Evolutionary conservation across 352 stramenopile species (phyloP).

Genomic region (Phytophthora aleatoria): DNA sequence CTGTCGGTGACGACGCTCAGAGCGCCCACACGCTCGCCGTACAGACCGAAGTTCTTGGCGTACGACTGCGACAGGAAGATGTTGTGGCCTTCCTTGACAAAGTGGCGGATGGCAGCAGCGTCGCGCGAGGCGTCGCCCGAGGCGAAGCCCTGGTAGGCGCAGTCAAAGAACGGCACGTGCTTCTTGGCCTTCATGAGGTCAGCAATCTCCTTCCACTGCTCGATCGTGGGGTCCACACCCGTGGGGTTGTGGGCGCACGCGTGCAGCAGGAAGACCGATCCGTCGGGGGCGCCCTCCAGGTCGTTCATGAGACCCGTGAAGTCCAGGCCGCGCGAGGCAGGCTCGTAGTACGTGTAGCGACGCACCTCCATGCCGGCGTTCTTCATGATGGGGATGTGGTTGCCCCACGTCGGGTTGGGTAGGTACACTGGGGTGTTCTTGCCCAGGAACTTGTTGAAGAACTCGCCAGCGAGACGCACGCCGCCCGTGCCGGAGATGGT

Average conservation of each 20-base stretch:
- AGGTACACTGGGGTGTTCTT: slow-evolving; percentile 95
- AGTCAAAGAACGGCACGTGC: slow-evolving; percentile 99
- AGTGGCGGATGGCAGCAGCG: slow-evolving; percentile 95
- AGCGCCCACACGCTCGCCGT: slow-evolving; percentile 98
- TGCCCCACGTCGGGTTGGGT: slow-evolving; percentile 99
- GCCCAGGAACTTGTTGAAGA: slow-evolving; percentile 92
- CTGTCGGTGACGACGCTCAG: slow-evolving; percentile 94
- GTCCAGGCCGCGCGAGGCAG: slow-evolving; percentile 88
- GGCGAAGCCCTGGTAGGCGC: slow-evolving; percentile 99
- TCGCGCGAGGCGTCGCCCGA: slow-evolving; percentile 96
- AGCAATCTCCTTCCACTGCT: slow-evolving; percentile 98
- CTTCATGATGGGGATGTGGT: slow-evolving; percentile 97
- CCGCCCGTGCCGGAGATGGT: slow-evolving; percentile 98
- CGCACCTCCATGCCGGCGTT: slow-evolving; percentile 83
- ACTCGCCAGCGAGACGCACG: slow-evolving; percentile 95
- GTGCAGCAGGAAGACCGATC: slow-evolving; percentile 98
- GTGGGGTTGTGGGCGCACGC: slow-evolving; percentile 99
- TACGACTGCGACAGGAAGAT: slow-evolving; percentile 98
- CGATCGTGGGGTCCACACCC: slow-evolving; percentile 96
- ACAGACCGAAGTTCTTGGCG: slow-evolving; percentile 99
- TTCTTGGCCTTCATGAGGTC: slow-evolving; percentile 95
- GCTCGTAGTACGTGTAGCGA: slow-evolving; percentile 89
- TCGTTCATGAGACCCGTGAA: slow-evolving; percentile 95
- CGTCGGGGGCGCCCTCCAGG: slow-evolving; percentile 92
- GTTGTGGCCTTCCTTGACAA: slow-evolving; percentile 98